Conservation (phyloP, 805 yeast species). For the Cyberlindnera sargentensis region DNA sequence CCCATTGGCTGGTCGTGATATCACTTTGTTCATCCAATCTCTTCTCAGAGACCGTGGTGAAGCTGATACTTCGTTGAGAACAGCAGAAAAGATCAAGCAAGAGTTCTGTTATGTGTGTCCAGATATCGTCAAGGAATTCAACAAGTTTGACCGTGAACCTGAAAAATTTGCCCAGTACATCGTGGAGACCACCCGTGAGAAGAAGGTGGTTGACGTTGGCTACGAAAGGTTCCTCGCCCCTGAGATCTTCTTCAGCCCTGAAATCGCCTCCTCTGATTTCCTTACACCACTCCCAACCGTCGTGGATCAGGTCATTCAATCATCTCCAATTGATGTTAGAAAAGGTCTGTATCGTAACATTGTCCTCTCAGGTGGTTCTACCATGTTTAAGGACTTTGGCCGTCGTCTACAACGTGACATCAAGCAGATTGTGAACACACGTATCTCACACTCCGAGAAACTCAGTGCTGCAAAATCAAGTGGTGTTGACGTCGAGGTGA, state of each 20-base stretch:
- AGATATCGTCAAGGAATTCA: constrained; percentile 93
- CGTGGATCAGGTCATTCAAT: constrained; percentile 91
- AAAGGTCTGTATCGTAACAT: constrained; percentile 93
- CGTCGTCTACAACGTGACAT: constrained; percentile 95
- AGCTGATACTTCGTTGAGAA: constrained; percentile 83
- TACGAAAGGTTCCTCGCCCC: constrained; percentile 98
- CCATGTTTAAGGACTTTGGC: constrained; percentile 98
- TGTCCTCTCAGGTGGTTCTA: constrained; percentile 95
- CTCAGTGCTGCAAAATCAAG: constrained; percentile 65
- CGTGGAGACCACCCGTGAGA: constrained; percentile 65
- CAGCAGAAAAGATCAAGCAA: constrained; percentile 96
- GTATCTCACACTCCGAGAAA: constrained; percentile 77
- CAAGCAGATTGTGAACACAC: constrained; percentile 77
- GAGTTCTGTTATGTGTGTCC: constrained; percentile 97
- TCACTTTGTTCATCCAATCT: constrained; percentile 88
- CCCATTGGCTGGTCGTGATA: constrained; percentile 98
- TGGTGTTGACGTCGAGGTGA: constrained; percentile 96
- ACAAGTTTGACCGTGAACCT: constrained; percentile 89
- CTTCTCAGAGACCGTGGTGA: constrained; percentile 96
- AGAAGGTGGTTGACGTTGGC: constrained; percentile 81
- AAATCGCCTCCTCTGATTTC: constrained; percentile 91
- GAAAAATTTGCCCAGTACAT: constrained; percentile 90
- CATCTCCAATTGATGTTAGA: constrained; percentile 96
- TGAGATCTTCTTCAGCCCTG: constrained; percentile 98
- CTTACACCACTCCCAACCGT: constrained; percentile 94